phyloP scores from a whole-genome alignment of 371 early-diverging fungal species.

The Actinomortierella ambigua region DNA sequence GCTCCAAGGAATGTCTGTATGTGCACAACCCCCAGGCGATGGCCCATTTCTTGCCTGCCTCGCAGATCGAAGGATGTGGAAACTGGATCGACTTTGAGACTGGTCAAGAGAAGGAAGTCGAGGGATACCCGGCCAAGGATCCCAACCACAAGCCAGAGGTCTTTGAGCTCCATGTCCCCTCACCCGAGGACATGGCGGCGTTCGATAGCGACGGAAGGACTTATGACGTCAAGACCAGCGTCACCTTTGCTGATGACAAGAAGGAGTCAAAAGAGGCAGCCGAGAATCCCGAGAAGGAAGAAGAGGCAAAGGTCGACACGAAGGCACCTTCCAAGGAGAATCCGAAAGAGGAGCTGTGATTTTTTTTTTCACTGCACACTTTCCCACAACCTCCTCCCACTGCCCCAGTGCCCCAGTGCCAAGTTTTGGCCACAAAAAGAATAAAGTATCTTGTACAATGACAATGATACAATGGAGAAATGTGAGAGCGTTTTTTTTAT shows the following conservation, averaged over 20 bases:
- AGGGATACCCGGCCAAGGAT: conserved; percentile 18
- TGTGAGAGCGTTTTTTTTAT: no score
- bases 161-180: conserved; percentile 18
- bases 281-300: not conserved
- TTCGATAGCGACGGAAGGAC: conserved; percentile 6
- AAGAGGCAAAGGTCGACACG: not conserved
- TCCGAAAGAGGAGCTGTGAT: conserved; percentile 32
- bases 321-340: not conserved
- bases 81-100: conserved; percentile 38
- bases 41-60: conserved; percentile 24
- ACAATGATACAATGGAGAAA: no score
- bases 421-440: no score
- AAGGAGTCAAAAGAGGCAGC: not conserved
- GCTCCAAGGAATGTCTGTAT: conserved; percentile 34
- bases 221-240: conserved; percentile 1
- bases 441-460: no score
- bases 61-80: conserved; percentile 40
- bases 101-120: conserved; percentile 18
- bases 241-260: not conserved
- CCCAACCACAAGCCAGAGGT: conserved; percentile 22
- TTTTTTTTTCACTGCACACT: no score
- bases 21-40: conserved; percentile 20
- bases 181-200: conserved; percentile 6
- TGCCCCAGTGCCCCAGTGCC: no score
- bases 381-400: no score